phyloP scores from a whole-genome alignment of 1,284 basidiomycete species.

The Mycena sp. region DNA sequence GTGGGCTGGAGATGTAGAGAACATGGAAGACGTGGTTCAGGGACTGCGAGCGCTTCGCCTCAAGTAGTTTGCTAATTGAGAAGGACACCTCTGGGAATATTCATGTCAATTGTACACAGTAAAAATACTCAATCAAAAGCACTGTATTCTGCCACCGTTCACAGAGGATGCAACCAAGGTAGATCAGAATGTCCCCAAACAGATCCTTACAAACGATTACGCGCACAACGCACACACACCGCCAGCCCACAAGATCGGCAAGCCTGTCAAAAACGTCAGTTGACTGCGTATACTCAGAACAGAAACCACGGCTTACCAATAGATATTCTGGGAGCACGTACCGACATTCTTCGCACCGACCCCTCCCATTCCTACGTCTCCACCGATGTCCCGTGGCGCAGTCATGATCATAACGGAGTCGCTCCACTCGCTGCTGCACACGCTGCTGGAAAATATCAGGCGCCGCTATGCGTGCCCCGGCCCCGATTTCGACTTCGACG shows the following conservation, averaged over 20 bases:
- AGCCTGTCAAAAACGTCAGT: constrained; percentile 30
- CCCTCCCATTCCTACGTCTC: constrained; percentile 47
- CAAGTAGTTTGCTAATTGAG: too few relatives aligned
- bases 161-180: too few relatives aligned
- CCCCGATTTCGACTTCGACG: constrained; percentile 48
- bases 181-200: too few relatives aligned
- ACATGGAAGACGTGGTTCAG: too few relatives aligned
- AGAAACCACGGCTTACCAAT: constrained; percentile 39
- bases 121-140: too few relatives aligned
- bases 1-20: too few relatives aligned
- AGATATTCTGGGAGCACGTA: constrained; percentile 44
- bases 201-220: constrained; percentile 44
- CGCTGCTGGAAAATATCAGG: constrained; percentile 38
- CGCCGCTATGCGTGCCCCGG: constrained; percentile 32
- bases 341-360: constrained; percentile 56
- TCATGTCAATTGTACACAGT: too few relatives aligned
- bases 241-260: constrained; percentile 44
- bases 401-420: constrained; percentile 54
- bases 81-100: too few relatives aligned
- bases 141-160: too few relatives aligned
- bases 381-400: constrained; percentile 50
- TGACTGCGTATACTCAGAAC: background rate
- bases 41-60: too few relatives aligned
- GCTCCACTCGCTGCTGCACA: constrained; percentile 46
- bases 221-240: constrained; percentile 46